These are phyloP conservation scores for Pseudotulostoma volvatum DNA, from an alignment of 495 filamentous ascomycete genomes.

Conservation along the genomic window DNA sequence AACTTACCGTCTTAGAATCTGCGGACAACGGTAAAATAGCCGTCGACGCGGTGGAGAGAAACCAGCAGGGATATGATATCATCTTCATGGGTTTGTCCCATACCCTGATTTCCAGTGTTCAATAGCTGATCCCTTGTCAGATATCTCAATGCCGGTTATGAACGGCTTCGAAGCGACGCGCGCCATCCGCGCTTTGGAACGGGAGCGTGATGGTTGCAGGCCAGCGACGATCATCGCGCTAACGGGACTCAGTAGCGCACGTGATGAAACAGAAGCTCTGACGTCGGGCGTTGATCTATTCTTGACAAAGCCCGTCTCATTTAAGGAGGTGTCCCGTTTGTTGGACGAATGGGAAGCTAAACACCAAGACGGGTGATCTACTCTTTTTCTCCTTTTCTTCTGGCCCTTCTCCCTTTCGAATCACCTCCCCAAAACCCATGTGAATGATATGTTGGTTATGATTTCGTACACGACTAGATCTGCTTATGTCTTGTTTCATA, in stretches of 20 bases:
- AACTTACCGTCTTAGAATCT: conserved; percentile 21
- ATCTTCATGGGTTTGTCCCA: conserved; percentile 36
- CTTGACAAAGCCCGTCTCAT: conserved; percentile 53
- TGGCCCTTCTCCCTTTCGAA: too few relatives aligned
- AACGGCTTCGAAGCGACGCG: conserved; percentile 59
- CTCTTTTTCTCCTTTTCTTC: too few relatives aligned
- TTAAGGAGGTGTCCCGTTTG: conserved; percentile 31
- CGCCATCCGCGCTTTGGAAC: conserved; percentile 47
- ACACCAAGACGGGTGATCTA: too few relatives aligned
- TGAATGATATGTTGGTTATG: too few relatives aligned
- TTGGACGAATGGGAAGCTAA: conserved; percentile 31
- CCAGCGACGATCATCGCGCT: conserved; percentile 50
- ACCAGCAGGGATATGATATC: conserved; percentile 31
- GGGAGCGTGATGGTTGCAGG: conserved; percentile 16
- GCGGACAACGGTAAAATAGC: conserved; percentile 38
- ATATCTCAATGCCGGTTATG: conserved; percentile 66
- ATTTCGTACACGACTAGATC: too few relatives aligned
- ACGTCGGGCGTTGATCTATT: conserved; percentile 55
- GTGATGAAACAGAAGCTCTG: conserved; percentile 49
- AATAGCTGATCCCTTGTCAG: too few relatives aligned
- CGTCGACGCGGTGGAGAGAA: conserved; percentile 30
- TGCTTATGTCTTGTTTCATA: too few relatives aligned
- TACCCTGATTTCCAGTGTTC: neutral
- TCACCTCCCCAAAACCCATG: too few relatives aligned
- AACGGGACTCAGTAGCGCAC: conserved; percentile 47